phyloP scores from a whole-genome alignment of 108 stramenopile species.

The Halocafeteria seosinensis region DNA sequence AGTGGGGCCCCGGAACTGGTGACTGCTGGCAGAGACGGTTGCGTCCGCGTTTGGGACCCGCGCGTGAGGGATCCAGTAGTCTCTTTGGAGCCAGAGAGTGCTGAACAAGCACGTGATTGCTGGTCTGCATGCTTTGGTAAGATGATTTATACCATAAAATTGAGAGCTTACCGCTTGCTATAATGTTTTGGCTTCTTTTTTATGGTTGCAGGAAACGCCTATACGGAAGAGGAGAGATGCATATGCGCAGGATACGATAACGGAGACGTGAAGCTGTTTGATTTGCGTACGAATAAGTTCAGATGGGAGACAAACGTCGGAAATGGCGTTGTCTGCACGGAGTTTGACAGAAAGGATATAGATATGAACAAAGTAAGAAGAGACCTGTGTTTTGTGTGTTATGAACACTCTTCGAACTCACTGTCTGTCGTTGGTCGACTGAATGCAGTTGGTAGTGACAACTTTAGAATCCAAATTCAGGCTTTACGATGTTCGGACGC shows the following conservation, averaged over 20 bases:
- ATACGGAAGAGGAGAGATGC: conserved; percentile 56
- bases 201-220: too few species aligned
- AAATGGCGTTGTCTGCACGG: conserved; percentile 61
- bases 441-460: conserved; percentile 50
- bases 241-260: conserved; percentile 68
- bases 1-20: conserved; percentile 63
- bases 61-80: conserved; percentile 47
- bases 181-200: too few species aligned
- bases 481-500: conserved; percentile 53
- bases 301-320: conserved; percentile 59
- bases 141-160: too few species aligned
- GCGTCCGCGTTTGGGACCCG: conserved; percentile 62
- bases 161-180: too few species aligned
- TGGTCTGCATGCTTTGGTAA: conserved; percentile 67
- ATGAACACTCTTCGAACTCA: neutral
- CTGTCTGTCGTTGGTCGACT: neutral
- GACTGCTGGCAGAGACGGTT: conserved; percentile 65
- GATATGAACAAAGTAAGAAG: conserved; percentile 88
- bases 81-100: conserved; percentile 45
- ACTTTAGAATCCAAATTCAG: conserved; percentile 65
- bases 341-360: conserved; percentile 66
- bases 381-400: too few species aligned
- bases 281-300: conserved; percentile 44
- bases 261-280: conserved; percentile 69
- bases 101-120: conserved; percentile 52